Evolutionary conservation across 768 basidiomycete genomes (phyloP).

Genomic region (Termitomyces sp.): DNA sequence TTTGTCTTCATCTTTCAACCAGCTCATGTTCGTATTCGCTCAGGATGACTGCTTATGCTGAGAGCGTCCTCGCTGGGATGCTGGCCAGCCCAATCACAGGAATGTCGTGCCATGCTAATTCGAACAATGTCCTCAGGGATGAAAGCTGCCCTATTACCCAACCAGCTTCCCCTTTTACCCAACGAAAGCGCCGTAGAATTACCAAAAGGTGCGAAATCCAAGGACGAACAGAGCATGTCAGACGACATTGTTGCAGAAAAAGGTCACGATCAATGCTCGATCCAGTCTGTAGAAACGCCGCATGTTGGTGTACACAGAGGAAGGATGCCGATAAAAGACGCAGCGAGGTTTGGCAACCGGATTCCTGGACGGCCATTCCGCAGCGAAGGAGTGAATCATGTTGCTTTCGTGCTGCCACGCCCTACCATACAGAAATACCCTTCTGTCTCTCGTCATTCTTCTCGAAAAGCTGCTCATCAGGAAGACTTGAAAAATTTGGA

Average conservation of each 20-base stretch:
- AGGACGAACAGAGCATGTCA: not conserved
- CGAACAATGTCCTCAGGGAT: conserved; percentile 8
- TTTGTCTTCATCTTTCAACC: not conserved
- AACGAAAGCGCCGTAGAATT: conserved; percentile 3
- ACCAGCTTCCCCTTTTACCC: not conserved
- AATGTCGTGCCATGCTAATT: conserved; percentile 12
- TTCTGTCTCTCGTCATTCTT: not conserved
- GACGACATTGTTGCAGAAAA: not conserved
- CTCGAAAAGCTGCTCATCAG: not conserved
- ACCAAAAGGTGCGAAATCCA: not conserved
- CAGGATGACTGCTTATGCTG: conserved; percentile 85
- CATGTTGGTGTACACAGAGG: not conserved
- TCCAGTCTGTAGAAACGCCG: not conserved
- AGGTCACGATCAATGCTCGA: not conserved
- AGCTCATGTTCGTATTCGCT: conserved; percentile 1
- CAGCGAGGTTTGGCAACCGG: not conserved
- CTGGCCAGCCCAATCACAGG: conserved; percentile 24
- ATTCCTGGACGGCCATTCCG: too few species aligned
- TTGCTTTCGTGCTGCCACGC: conserved; percentile 2
- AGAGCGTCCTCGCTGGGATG: conserved; percentile 74
- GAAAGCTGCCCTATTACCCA: not conserved
- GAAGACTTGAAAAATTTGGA: not conserved
- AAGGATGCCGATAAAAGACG: not conserved
- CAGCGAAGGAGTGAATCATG: not conserved
- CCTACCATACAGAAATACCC: not conserved